These are phyloP conservation scores for Fusarium succisae DNA, from an alignment of 2,329 filamentous ascomycete genomes.

Conservation along the genomic window DNA sequence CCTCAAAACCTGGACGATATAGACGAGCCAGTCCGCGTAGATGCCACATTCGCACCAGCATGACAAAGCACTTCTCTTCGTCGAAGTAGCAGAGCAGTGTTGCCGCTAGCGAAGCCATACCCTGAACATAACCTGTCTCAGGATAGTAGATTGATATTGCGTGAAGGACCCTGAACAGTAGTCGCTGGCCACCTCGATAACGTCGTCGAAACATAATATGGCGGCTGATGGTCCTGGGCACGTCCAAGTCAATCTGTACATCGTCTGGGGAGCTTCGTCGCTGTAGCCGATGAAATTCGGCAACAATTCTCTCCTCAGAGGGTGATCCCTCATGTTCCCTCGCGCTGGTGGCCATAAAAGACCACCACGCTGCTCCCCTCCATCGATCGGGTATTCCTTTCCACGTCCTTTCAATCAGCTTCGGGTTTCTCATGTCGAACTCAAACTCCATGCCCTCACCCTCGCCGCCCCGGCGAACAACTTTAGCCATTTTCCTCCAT, in stretches of 20 bases:
- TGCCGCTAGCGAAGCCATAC: conserved; percentile 93
- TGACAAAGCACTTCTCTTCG: conserved; percentile 92
- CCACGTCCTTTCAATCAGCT: conserved; percentile 92
- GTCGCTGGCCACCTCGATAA: conserved; percentile 89
- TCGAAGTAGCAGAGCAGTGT: conserved; percentile 97
- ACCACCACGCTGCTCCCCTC: conserved; percentile 93
- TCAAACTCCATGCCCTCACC: conserved; percentile 69
- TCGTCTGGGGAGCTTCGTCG: conserved; percentile 84
- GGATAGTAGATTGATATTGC: conserved; percentile 91
- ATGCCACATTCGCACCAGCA: conserved; percentile 95
- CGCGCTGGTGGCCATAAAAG: conserved; percentile 84
- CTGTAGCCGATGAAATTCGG: conserved; percentile 77
- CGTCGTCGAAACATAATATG: conserved; percentile 97
- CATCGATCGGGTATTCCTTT: conserved; percentile 98
- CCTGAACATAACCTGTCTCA: conserved; percentile 93
- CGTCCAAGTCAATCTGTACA: conserved; percentile 96
- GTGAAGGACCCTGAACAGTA: conserved; percentile 92
- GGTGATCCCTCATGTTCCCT: conserved; percentile 67
- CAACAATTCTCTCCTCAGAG: conserved; percentile 76
- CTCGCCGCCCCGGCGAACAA: conserved; percentile 59
- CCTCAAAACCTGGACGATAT: conserved; percentile 84
- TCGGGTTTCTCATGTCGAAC: conserved; percentile 84
- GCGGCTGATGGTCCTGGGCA: conserved; percentile 90
- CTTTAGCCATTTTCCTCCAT: conserved; percentile 73
- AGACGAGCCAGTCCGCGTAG: conserved; percentile 85